These are phyloP conservation scores for Ganoderma multipileum DNA, from an alignment of 1,284 basidiomycete species.

Conservation along the genomic window DNA sequence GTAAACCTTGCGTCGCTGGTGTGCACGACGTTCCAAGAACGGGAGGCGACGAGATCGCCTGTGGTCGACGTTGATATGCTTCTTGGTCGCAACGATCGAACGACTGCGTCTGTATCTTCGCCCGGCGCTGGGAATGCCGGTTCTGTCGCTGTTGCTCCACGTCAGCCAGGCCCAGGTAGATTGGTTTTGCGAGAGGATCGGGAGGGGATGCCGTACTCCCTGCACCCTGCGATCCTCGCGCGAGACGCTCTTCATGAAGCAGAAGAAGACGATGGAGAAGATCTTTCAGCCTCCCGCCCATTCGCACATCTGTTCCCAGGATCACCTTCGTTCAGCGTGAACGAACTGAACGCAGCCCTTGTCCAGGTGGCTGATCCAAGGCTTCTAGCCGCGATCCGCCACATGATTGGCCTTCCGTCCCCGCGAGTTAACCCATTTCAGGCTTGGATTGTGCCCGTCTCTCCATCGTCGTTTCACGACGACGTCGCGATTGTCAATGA, in stretches of 20 bases:
- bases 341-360: conserved; percentile 19
- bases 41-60: conserved; percentile 29
- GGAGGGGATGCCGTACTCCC: conserved; percentile 20
- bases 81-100: conserved; percentile 4
- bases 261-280: background rate
- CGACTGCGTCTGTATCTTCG: background rate
- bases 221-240: conserved; percentile 24
- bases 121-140: background rate
- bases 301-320: conserved; percentile 3
- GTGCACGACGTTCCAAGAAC: conserved; percentile 30
- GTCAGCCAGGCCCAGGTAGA: conserved; percentile 6
- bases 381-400: conserved; percentile 33
- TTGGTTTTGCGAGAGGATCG: background rate
- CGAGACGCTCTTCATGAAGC: background rate
- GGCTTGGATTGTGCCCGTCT: background rate
- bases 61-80: conserved; percentile 35
- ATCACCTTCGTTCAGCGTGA: background rate
- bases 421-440: background rate
- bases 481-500: background rate
- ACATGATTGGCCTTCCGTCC: conserved; percentile 23
- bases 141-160: background rate
- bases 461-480: background rate
- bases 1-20: conserved; percentile 6
- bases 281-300: conserved; percentile 7
- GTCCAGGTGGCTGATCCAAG: conserved; percentile 34